Base-by-base conservation (phyloP, 1,284 basidiomycete genomes). In the Blastosporella zonata region DNA sequence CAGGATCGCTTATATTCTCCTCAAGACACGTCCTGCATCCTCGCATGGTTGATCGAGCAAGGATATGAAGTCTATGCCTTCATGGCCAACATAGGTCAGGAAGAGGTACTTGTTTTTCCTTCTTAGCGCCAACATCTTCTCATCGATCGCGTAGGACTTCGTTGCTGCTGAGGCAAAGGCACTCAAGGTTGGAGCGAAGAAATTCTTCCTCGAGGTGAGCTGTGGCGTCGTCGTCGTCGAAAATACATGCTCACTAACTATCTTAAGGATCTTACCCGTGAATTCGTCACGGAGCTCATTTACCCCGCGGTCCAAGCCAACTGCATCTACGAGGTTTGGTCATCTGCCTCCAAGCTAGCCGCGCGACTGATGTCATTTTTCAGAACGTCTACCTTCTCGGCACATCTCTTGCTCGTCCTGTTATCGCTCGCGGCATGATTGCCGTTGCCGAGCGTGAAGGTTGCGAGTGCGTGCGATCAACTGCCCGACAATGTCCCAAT, bases 401-500 rank as follows among this genome's bases (percentile, higher is more conserved):
- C 40, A 99, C 97, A 31, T 98, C 96, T 23, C 87, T 99, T 47
- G 96, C 96, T 49, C 92, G 96, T 45, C 96, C 96, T 29, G 96
- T 99, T 63, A 99, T 99, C 65, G 95, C 97, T 50, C 94, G 96
- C 55, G 96, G 94, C 44, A 99, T 99, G 97, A 99, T 99, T 59
- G 87, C 88, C 49, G 79, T 91, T 47, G 97, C 97, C 36, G 91
- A 90, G 42, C 78, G 75, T 62, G 93, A 97, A 70, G 86, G 88
- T 47, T 97, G 94, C 90, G 90, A 96, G 90, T 93, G 64, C 71
- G 85, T 71, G 46, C 6, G 42, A n/a, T 12, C 18, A 22, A 42
- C 23, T 43, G 1, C 23, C 13, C 13, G 20, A 18, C 15, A 18
- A 12, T 12, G 5, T 25, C 22, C 31, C 13, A 39, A 29, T 13